These are phyloP conservation scores for Lomentospora prolificans DNA, from an alignment of 2,329 filamentous ascomycete species.

Conservation along the genomic window DNA sequence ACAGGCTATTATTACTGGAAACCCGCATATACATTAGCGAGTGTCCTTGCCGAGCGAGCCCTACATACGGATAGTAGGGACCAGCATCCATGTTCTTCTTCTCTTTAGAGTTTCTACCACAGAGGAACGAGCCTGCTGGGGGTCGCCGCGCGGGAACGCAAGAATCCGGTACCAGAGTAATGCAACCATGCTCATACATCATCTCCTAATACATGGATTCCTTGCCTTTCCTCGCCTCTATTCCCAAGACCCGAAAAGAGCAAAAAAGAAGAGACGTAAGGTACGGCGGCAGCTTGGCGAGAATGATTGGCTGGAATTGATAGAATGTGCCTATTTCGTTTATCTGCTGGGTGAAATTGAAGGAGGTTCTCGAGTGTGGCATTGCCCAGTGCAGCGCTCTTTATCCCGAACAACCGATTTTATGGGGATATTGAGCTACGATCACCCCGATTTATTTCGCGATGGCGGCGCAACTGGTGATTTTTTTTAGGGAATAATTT, in stretches of 20 bases:
- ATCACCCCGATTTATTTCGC: neutral
- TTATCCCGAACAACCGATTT: neutral
- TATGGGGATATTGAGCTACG: neutral
- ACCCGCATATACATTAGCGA: too few species aligned
- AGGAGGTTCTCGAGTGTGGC: neutral
- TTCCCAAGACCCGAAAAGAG: neutral
- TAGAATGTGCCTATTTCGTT: neutral
- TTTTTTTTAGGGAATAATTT: too few species aligned
- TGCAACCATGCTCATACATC: too few species aligned
- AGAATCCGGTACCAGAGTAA: conserved; percentile 3
- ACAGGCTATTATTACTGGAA: too few species aligned
- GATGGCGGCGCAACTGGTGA: too few species aligned
- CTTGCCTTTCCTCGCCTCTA: too few species aligned
- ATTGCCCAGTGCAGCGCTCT: neutral
- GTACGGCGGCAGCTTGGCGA: neutral
- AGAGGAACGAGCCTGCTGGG: neutral
- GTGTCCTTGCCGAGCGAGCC: too few species aligned
- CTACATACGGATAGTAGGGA: too few species aligned
- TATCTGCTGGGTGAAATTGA: neutral
- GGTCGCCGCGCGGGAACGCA: neutral
- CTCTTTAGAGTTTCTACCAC: neutral
- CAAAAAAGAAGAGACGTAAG: neutral
- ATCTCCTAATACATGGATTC: too few species aligned
- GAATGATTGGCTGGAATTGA: neutral
- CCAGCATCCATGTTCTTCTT: too few species aligned